Conservation (phyloP, 2,329 filamentous ascomycete genomes). For the Dactylellina parvicollis region DNA sequence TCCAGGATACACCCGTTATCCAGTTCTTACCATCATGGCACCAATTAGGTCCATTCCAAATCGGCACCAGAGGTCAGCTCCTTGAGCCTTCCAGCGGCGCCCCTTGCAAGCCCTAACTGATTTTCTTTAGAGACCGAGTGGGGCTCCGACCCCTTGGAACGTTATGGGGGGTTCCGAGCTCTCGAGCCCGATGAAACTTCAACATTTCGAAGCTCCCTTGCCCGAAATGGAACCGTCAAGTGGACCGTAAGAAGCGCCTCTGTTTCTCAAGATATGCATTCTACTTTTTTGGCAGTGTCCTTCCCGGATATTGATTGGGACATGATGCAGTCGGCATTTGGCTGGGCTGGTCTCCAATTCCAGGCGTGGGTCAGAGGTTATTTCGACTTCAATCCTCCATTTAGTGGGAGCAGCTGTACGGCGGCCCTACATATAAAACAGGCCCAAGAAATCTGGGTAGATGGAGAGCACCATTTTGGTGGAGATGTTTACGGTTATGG, state of each 20-base stretch:
- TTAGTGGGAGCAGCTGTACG: constrained; percentile 58
- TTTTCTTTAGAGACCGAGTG: constrained; percentile 66
- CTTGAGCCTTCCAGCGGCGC: neutral
- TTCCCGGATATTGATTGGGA: constrained; percentile 66
- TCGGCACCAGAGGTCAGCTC: constrained; percentile 68
- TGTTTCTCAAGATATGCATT: constrained; percentile 40
- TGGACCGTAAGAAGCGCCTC: constrained; percentile 62
- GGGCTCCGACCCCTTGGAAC: constrained; percentile 70
- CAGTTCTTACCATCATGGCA: constrained; percentile 62
- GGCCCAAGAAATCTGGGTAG: constrained; percentile 67
- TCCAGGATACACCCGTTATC: constrained; percentile 27
- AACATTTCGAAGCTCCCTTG: constrained; percentile 66
- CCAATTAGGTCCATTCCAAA: constrained; percentile 69
- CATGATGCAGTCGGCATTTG: constrained; percentile 67
- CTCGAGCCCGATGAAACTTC: constrained; percentile 63
- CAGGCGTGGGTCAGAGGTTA: constrained; percentile 68
- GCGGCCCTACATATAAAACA: constrained; percentile 63
- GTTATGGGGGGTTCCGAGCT: constrained; percentile 66
- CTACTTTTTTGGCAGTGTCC: constrained; percentile 11
- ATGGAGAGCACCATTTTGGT: constrained; percentile 67
- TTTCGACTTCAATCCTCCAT: constrained; percentile 53
- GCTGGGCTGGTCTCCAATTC: constrained; percentile 70
- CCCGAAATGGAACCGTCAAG: constrained; percentile 64
- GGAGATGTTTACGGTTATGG: constrained; percentile 69
- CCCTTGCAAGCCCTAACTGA: constrained; percentile 15